These are phyloP conservation scores for Globisporangium takayamanum DNA, from an alignment of 352 stramenopile species.

Conservation along the genomic window DNA sequence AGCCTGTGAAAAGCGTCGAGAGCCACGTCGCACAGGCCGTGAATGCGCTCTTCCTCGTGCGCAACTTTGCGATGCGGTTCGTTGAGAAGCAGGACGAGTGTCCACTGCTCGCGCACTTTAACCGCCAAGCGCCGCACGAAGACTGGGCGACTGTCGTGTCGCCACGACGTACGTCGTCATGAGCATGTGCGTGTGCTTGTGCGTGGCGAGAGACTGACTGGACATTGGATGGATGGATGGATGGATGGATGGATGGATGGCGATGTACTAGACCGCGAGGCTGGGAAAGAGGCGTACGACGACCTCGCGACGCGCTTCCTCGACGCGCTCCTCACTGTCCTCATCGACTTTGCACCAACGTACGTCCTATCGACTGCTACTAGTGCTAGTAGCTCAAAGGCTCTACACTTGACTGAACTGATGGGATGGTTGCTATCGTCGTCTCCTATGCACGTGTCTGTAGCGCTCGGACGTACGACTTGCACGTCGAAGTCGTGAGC, in stretches of 20 bases:
- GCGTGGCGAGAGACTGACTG: not conserved
- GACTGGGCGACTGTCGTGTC: slow-evolving; percentile 27
- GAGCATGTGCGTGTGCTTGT: not conserved
- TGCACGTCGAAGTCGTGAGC: slow-evolving; percentile 76
- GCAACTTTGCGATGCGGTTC: slow-evolving; percentile 67
- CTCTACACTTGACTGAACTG: not conserved
- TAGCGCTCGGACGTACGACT: slow-evolving; percentile 47
- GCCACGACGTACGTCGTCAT: slow-evolving; percentile 18
- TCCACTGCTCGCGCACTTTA: slow-evolving; percentile 60
- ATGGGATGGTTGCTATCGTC: not conserved
- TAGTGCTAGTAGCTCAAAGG: not conserved
- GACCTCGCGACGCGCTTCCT: slow-evolving; percentile 64
- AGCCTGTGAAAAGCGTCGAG: slow-evolving; percentile 26
- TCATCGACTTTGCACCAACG: slow-evolving; percentile 60
- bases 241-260: not conserved
- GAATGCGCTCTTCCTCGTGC: slow-evolving; percentile 71
- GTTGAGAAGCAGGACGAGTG: slow-evolving; percentile 62
- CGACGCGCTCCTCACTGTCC: slow-evolving; percentile 43
- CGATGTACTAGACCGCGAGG: slow-evolving; percentile 16
- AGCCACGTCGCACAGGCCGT: slow-evolving; percentile 40
- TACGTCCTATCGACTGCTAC: slow-evolving; percentile 19
- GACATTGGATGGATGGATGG: not conserved
- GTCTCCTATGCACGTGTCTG: not conserved
- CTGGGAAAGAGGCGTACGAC: slow-evolving; percentile 22
- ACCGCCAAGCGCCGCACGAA: slow-evolving; percentile 20